Percentiles rank a stretch among this genome's conserved stretches.
These are phyloP conservation scores for Starmerella bombi DNA, from an alignment of 805 yeast species.

Conservation along the genomic window DNA sequence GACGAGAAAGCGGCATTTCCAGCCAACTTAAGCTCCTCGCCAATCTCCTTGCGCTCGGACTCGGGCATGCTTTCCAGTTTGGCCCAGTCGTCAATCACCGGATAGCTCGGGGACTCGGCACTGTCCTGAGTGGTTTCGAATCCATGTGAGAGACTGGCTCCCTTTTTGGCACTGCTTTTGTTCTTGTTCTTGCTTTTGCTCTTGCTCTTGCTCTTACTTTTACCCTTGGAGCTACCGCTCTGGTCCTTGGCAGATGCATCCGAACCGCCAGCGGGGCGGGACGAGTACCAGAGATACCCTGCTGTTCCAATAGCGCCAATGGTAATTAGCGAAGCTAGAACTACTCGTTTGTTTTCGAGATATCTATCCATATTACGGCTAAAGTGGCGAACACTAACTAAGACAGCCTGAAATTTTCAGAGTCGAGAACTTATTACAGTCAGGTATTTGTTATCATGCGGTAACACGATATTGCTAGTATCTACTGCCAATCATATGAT, in stretches of 20 bases:
- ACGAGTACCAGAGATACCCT: constrained; percentile 31
- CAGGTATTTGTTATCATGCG: no score
- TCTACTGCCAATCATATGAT: no score
- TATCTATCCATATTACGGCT: constrained; percentile 27
- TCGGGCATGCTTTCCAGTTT: constrained; percentile 20
- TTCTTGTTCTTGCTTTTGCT: constrained; percentile 38
- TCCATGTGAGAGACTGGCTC: constrained; percentile 19
- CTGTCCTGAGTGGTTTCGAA: constrained; percentile 19
- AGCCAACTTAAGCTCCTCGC: constrained; percentile 69
- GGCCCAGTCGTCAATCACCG: constrained; percentile 24
- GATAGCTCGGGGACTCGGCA: constrained; percentile 26
- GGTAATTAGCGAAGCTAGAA: constrained; percentile 50
- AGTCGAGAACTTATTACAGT: no score
- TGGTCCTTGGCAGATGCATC: constrained; percentile 23
- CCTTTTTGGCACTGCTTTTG: constrained; percentile 24
- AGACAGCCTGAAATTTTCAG: no score
- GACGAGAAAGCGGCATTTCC: constrained; percentile 71
- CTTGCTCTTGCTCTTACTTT: constrained; percentile 21
- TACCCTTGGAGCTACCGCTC: neutral
- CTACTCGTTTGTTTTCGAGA: constrained; percentile 43
- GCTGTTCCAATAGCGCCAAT: constrained; percentile 54
- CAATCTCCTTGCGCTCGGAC: constrained; percentile 35
- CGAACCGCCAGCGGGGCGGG: constrained; percentile 16
- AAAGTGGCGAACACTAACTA: no score
- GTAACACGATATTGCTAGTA: no score